Conservation (phyloP, 768 basidiomycete genomes). For the Agaricus subrufescens region DNA sequence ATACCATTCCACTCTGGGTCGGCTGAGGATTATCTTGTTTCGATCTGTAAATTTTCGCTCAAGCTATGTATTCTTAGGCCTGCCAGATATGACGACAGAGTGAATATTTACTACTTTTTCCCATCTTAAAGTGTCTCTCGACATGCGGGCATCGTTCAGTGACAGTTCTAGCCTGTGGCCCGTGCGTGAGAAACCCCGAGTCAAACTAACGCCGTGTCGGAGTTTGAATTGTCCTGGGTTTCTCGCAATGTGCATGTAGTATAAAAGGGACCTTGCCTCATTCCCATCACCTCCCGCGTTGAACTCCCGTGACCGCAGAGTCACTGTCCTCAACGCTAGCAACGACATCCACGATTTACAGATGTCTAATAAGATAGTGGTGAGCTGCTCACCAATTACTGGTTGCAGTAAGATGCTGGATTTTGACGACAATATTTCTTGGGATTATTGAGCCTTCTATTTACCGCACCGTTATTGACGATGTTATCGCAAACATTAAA, state of each 20-base stretch:
- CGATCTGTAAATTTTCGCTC: no score
- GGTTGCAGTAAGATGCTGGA: slow-evolving; percentile 50
- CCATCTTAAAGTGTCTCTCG: no score
- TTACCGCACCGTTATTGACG: slow-evolving; percentile 95
- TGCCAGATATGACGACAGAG: no score
- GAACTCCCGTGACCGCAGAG: slow-evolving; percentile 31
- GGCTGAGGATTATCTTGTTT: no score
- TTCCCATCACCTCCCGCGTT: slow-evolving; percentile 37
- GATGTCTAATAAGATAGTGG: slow-evolving; percentile 99
- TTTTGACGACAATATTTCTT: slow-evolving; percentile 42
- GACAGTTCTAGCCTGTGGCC: slow-evolving; percentile 18
- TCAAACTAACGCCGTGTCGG: slow-evolving; percentile 27
- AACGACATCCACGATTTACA: slow-evolving; percentile 23
- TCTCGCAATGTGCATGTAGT: slow-evolving; percentile 38
- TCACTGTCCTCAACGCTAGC: slow-evolving; percentile 26
- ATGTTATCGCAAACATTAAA: slow-evolving; percentile 85
- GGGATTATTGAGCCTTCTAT: slow-evolving; percentile 71
- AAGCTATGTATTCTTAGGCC: no score
- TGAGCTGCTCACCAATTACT: slow-evolving; percentile 73
- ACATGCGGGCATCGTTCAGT: no score
- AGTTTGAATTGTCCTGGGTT: slow-evolving; percentile 41
- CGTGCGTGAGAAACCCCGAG: slow-evolving; percentile 36
- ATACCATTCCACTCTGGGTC: no score
- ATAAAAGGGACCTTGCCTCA: slow-evolving; percentile 41
- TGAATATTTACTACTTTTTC: no score